Evolutionary conservation across 2,329 filamentous ascomycete species (phyloP).

Genomic region (Orbilia brochopaga): DNA sequence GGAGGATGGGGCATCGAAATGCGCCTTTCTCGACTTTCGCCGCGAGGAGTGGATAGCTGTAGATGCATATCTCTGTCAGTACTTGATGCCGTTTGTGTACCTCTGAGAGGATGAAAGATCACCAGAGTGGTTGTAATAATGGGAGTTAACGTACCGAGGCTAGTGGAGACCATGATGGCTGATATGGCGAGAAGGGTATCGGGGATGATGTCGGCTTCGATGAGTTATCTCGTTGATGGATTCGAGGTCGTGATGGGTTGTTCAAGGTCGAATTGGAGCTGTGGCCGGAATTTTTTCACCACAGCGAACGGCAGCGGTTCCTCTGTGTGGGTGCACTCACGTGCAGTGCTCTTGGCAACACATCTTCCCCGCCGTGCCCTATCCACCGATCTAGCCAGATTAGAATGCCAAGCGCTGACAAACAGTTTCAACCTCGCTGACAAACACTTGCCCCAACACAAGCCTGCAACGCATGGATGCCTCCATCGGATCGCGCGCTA

Average conservation of each 20-base stretch:
- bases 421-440: too few relatives aligned
- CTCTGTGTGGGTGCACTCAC: constrained; percentile 43
- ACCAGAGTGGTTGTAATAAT: neutral
- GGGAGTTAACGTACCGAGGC: constrained; percentile 33
- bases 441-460: too few relatives aligned
- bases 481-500: too few relatives aligned
- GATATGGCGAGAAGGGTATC: constrained; percentile 17
- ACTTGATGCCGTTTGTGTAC: constrained; percentile 18
- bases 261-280: constrained; percentile 28
- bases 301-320: constrained; percentile 15
- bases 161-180: constrained; percentile 47
- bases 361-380: constrained; percentile 4
- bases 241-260: constrained; percentile 20
- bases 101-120: constrained; percentile 3
- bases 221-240: constrained; percentile 51
- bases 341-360: constrained; percentile 14
- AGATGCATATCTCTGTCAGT: constrained; percentile 24
- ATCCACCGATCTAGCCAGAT: too few relatives aligned
- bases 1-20: constrained; percentile 94
- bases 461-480: too few relatives aligned
- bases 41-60: constrained; percentile 77
- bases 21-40: constrained; percentile 98
- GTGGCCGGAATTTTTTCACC: constrained; percentile 27
- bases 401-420: too few relatives aligned
- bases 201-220: constrained; percentile 13